Evolutionary conservation across 2,329 filamentous ascomycete species (phyloP).

Genomic region (Paracoccidioides lutzii): DNA sequence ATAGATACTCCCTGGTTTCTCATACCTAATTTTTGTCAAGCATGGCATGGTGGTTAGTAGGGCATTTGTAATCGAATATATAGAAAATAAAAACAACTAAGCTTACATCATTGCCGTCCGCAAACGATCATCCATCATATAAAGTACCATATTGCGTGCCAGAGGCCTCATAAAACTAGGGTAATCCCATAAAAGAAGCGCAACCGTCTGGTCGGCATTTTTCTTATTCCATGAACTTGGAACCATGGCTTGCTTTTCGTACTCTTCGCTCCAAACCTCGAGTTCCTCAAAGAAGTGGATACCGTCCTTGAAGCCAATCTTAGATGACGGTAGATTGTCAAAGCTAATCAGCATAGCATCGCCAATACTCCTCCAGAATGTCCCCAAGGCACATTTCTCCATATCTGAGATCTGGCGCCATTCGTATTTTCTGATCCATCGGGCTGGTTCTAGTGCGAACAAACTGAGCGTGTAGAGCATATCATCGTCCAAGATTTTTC

Average conservation of each 20-base stretch:
- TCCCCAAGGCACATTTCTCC: constrained; percentile 54
- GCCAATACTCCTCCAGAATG: constrained; percentile 59
- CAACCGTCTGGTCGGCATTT: constrained; percentile 47
- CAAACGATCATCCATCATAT: constrained; percentile 52
- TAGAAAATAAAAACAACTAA: not conserved
- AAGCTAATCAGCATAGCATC: constrained; percentile 55
- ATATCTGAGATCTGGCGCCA: constrained; percentile 56
- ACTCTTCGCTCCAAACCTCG: constrained; percentile 38
- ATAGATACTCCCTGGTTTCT: constrained; percentile 25
- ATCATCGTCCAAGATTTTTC: constrained; percentile 49
- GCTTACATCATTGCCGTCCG: constrained; percentile 52
- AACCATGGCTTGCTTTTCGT: constrained; percentile 49
- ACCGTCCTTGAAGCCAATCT: constrained; percentile 36
- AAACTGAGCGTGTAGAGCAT: constrained; percentile 53
- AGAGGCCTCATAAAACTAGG: constrained; percentile 33
- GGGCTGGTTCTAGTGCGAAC: constrained; percentile 52
- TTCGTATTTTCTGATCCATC: constrained; percentile 53
- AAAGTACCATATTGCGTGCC: constrained; percentile 40
- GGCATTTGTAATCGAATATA: not conserved
- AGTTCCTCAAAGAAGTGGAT: constrained; percentile 42
- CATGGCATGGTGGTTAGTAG: not conserved
- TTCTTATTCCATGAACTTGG: constrained; percentile 38
- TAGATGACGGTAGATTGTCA: constrained; percentile 30
- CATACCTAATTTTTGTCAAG: constrained; percentile 23
- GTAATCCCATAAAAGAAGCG: constrained; percentile 48